These are phyloP conservation scores for Aspergillus bombycis DNA, from an alignment of 2,329 filamentous ascomycete genomes.

Conservation along the genomic window DNA sequence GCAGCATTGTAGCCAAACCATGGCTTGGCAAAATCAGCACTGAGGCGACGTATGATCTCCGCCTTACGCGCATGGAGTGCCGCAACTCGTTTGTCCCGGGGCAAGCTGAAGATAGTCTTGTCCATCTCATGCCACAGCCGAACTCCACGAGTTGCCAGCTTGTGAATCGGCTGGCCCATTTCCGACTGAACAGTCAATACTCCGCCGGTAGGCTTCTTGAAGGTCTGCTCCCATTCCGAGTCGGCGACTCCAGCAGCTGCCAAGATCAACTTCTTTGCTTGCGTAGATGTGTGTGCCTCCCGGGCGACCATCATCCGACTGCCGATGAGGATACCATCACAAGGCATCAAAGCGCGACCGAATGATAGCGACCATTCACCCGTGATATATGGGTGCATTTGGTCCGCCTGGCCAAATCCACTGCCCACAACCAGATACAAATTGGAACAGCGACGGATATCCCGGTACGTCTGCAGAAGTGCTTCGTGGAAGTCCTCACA, in stretches of 20 bases:
- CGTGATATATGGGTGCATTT: constrained; percentile 90
- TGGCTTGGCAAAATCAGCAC: constrained; percentile 90
- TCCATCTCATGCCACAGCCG: constrained; percentile 44
- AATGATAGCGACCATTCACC: constrained; percentile 83
- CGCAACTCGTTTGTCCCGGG: constrained; percentile 55
- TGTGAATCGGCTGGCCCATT: constrained; percentile 47
- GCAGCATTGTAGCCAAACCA: constrained; percentile 86
- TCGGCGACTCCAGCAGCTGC: constrained; percentile 79
- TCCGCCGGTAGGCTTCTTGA: constrained; percentile 83
- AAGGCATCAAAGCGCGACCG: constrained; percentile 90
- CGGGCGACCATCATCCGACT: constrained; percentile 95
- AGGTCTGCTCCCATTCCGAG: constrained; percentile 82
- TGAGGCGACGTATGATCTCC: constrained; percentile 88
- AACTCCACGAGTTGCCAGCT: constrained; percentile 44
- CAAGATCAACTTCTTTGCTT: constrained; percentile 82
- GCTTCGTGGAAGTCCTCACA: constrained; percentile 95
- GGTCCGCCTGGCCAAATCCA: constrained; percentile 86
- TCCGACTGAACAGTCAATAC: constrained; percentile 80
- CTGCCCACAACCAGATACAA: constrained; percentile 87
- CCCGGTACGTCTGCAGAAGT: constrained; percentile 82
- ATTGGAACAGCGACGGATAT: constrained; percentile 72
- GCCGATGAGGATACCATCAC: constrained; percentile 87
- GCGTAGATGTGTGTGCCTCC: constrained; percentile 83
- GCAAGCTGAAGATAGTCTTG: constrained; percentile 22
- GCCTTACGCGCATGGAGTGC: constrained; percentile 72